Evolutionary conservation across 2,329 filamentous ascomycete species (phyloP).

Genomic region (Metarhizium album): DNA sequence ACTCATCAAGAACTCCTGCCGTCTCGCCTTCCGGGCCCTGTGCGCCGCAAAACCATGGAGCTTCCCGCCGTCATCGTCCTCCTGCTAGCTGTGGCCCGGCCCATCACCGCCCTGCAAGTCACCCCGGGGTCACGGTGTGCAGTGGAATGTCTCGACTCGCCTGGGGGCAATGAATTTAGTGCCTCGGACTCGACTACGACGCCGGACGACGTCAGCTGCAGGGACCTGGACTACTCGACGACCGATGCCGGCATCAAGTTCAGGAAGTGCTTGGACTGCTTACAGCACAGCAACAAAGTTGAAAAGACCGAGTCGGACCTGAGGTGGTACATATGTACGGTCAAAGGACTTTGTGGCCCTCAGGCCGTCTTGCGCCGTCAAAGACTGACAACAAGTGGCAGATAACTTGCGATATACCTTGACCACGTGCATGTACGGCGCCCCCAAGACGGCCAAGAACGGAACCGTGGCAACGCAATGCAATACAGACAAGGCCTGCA

Average conservation of each 20-base stretch:
- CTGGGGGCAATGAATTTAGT: conserved; percentile 21
- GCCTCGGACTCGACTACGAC: conserved; percentile 29
- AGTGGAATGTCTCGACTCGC: conserved; percentile 32
- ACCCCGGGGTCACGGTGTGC: conserved; percentile 41
- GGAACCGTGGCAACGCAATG: conserved; percentile 30
- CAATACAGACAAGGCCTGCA: conserved; percentile 29
- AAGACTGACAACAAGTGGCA: conserved; percentile 11
- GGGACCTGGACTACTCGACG: conserved; percentile 28
- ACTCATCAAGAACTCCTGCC: not conserved
- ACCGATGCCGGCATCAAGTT: conserved; percentile 32
- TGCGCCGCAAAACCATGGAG: not conserved
- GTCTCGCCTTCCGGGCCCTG: not conserved
- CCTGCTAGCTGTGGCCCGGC: conserved; percentile 10
- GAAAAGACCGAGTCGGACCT: conserved; percentile 30
- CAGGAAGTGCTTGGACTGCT: conserved; percentile 34
- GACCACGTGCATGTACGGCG: conserved; percentile 33
- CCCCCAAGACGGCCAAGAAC: conserved; percentile 19
- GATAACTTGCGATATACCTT: conserved; percentile 40
- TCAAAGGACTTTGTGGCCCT: not conserved
- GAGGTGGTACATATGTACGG: conserved; percentile 37
- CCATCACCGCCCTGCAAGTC: conserved; percentile 28
- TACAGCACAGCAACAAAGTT: conserved; percentile 32
- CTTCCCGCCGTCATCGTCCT: conserved; percentile 8
- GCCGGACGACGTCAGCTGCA: conserved; percentile 35
- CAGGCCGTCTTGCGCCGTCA: not conserved